Evolutionary conservation across 805 yeast genomes (phyloP).

Genomic region (Diddensiella transvaalensis): DNA sequence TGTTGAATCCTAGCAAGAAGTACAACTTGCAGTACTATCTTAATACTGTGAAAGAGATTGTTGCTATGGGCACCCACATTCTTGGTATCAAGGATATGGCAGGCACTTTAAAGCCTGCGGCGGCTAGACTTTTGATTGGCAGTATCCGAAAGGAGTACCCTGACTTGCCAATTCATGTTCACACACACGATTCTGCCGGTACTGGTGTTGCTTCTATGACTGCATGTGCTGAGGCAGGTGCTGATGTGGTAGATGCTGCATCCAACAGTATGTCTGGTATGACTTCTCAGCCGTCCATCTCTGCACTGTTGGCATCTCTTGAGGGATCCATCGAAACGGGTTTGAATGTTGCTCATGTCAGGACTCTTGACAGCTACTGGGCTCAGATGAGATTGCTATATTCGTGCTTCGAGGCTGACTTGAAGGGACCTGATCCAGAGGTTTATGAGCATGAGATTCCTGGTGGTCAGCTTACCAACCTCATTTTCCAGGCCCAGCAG

Average conservation of each 20-base stretch:
- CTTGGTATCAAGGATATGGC: conserved; percentile 99
- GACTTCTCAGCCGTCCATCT: conserved; percentile 96
- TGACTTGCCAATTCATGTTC: conserved; percentile 94
- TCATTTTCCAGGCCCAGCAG: conserved; percentile 98
- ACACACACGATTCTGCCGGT: conserved; percentile 99
- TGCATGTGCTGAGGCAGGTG: conserved; percentile 93
- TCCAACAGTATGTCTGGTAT: conserved; percentile 96
- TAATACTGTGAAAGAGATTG: conserved; percentile 75
- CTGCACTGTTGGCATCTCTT: conserved; percentile 86
- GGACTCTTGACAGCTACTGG: conserved; percentile 94
- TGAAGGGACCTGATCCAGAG: conserved; percentile 99
- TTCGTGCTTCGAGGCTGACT: conserved; percentile 96
- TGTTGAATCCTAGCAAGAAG: conserved; percentile 93
- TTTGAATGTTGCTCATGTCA: conserved; percentile 59
- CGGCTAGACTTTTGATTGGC: conserved; percentile 79
- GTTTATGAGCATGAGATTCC: conserved; percentile 98
- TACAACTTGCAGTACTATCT: conserved; percentile 90
- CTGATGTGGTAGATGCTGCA: conserved; percentile 97
- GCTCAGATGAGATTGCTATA: conserved; percentile 96
- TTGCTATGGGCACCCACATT: conserved; percentile 91
- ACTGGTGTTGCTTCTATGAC: conserved; percentile 97
- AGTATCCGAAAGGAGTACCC: conserved; percentile 85
- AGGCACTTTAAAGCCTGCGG: conserved; percentile 94
- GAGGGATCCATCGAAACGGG: conserved; percentile 83
- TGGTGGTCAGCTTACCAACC: conserved; percentile 98